phyloP scores from a whole-genome alignment of 2,329 filamentous ascomycete species.

The Penicillium sp. region DNA sequence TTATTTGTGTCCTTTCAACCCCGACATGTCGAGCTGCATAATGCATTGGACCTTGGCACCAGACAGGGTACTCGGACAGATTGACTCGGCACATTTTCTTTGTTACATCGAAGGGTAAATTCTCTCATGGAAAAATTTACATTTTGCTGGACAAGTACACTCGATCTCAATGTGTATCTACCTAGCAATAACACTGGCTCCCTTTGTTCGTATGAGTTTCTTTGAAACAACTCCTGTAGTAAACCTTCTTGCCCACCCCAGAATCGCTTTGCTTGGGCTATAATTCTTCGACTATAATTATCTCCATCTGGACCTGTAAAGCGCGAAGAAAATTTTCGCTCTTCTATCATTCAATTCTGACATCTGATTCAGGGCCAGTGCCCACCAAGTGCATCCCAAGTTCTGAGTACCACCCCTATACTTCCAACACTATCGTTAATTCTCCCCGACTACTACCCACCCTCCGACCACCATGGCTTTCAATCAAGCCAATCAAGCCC shows the following conservation, averaged over 20 bases:
- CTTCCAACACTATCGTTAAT: neutral
- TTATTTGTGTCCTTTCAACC: conserved; percentile 3
- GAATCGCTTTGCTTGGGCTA: neutral
- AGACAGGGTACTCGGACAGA: neutral
- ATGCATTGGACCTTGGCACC: neutral
- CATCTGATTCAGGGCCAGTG: neutral
- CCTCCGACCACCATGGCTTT: neutral
- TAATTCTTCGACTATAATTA: neutral
- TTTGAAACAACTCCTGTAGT: neutral
- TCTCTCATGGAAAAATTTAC: neutral
- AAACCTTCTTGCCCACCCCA: neutral
- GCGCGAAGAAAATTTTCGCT: neutral
- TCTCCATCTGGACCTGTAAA: neutral
- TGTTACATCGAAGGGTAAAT: neutral
- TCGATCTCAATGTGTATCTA: neutral
- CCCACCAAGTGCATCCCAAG: neutral
- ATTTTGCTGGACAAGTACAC: neutral
- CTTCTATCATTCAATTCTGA: neutral
- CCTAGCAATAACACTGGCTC: neutral
- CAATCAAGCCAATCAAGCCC: neutral
- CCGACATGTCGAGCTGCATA: neutral
- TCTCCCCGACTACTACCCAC: neutral
- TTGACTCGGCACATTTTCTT: conserved; percentile 2
- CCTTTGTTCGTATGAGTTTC: conserved; percentile 1
- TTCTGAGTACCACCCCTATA: neutral